Evolutionary conservation across 805 yeast genomes (phyloP).

Genomic region (Maudiozyma barnettii): DNA sequence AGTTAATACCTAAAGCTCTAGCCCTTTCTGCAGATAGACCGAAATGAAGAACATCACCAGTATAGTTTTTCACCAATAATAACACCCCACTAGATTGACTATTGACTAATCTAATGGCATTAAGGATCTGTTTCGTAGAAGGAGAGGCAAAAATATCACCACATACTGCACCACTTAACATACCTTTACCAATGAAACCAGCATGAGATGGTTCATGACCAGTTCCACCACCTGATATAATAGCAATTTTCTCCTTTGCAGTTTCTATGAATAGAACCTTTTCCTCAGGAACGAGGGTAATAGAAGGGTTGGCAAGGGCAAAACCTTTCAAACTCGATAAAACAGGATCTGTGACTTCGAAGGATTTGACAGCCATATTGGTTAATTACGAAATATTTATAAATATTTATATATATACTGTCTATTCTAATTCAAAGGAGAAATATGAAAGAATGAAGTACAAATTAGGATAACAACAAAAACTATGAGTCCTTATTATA

Average conservation of each 20-base stretch:
- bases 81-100: constrained; percentile 46
- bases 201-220: constrained; percentile 96
- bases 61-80: constrained; percentile 80
- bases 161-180: constrained; percentile 78
- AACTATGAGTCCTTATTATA: too few relatives aligned
- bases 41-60: constrained; percentile 90
- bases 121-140: constrained; percentile 77
- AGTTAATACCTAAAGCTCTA: constrained; percentile 60
- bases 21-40: constrained; percentile 89
- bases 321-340: constrained; percentile 32
- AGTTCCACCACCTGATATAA: constrained; percentile 88
- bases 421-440: too few relatives aligned
- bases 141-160: constrained; percentile 95
- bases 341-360: constrained; percentile 33
- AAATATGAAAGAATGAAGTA: too few relatives aligned
- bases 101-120: constrained; percentile 40
- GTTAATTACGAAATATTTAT: background rate
- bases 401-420: too few relatives aligned
- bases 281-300: constrained; percentile 31
- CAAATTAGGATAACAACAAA: too few relatives aligned
- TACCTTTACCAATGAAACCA: constrained; percentile 80
- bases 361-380: constrained; percentile 25
- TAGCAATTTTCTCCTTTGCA: constrained; percentile 45
- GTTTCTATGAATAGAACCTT: constrained; percentile 31
- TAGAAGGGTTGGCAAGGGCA: constrained; percentile 31